Evolutionary conservation across 768 basidiomycete species (phyloP), one percentile per base, ranked within the genome.

Genomic region (Boletus subparvulus): DNA sequence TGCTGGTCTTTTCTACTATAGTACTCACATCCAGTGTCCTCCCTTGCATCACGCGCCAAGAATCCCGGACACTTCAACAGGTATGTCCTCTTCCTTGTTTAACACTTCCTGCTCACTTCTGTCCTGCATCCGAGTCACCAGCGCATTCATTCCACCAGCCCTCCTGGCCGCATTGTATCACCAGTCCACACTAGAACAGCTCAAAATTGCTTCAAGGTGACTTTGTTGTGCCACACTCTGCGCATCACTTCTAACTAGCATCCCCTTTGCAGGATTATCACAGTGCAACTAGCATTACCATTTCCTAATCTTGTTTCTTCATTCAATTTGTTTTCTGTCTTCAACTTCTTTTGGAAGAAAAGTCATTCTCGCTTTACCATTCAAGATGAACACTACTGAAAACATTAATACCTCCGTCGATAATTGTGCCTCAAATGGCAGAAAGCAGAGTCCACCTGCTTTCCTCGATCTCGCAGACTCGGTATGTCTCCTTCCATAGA

Each of bases 391-490:
- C 75, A 76, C 77, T 74, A 75, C 77, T 75, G 85, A 90, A 78
- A 83, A 85, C 74, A 82, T 83, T 85, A 87, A 74, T 77, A 76
- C 80, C 71, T 80, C 84, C 80, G 81, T 77, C 82, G 84, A 88
- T 86, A 82, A 83, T 85, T 81, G 77, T 71, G 67, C 83, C 71
- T 77, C 82, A 50, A 87, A 86, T 69, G 87, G 84, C 62, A 80
- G 86, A 72, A 92, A 90, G 78, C 88, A 89, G 68, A 93, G 88
- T 74, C 92, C 92, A 19, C 90, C 92, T 61, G 92, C 92, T 55
- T 94, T 94, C 76, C 80, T 94, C 75, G 92, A 94, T 80, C 85
- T 94, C 66, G 92, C 92, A 57, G 92, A 94, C 77, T 93, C 92
- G 64, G 92, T 94, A 72, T 67, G 90, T 83, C 54, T 41, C 52